These are phyloP conservation scores for Malania oleifera DNA, from an alignment of 164 flowering plant genomes.

Conservation along the genomic window DNA sequence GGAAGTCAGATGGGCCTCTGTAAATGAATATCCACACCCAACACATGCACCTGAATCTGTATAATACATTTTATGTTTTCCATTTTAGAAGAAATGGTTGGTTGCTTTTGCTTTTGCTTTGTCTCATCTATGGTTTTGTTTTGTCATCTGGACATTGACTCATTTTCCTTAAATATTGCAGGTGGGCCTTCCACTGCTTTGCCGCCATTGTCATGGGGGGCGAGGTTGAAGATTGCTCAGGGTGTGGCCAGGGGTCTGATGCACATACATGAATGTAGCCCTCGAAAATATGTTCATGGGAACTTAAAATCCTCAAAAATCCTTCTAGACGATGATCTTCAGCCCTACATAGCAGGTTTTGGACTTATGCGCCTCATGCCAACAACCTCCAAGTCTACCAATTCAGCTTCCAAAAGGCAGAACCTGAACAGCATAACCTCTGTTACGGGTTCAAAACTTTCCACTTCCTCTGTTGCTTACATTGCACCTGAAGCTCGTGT, in stretches of 20 bases:
- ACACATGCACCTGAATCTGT: too few relatives aligned
- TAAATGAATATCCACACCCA: too few relatives aligned
- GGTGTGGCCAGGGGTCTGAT: constrained; percentile 76
- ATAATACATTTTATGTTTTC: too few relatives aligned
- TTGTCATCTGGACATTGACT: too few relatives aligned
- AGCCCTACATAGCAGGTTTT: constrained; percentile 73
- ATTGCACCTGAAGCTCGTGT: constrained; percentile 74
- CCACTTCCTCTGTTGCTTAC: constrained; percentile 34
- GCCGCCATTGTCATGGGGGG: constrained; percentile 70
- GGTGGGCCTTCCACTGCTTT: constrained; percentile 46
- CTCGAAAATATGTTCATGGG: constrained; percentile 77
- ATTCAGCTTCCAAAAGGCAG: constrained; percentile 29
- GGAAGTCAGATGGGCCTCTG: too few relatives aligned
- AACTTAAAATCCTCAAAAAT: constrained; percentile 83
- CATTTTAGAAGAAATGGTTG: too few relatives aligned
- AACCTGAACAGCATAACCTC: constrained; percentile 22
- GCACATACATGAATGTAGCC: constrained; percentile 80
- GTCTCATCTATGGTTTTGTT: too few relatives aligned
- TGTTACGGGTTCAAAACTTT: constrained; percentile 23
- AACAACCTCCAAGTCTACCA: constrained; percentile 24
- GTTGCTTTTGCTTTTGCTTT: too few relatives aligned
- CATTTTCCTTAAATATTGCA: constrained; percentile 20
- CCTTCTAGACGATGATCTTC: constrained; percentile 74
- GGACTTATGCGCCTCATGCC: constrained; percentile 70
- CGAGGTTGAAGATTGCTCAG: constrained; percentile 72